Evolutionary conservation across 371 early-diverging fungal species (phyloP).

Genomic region (Gilbertella persicaria): DNA sequence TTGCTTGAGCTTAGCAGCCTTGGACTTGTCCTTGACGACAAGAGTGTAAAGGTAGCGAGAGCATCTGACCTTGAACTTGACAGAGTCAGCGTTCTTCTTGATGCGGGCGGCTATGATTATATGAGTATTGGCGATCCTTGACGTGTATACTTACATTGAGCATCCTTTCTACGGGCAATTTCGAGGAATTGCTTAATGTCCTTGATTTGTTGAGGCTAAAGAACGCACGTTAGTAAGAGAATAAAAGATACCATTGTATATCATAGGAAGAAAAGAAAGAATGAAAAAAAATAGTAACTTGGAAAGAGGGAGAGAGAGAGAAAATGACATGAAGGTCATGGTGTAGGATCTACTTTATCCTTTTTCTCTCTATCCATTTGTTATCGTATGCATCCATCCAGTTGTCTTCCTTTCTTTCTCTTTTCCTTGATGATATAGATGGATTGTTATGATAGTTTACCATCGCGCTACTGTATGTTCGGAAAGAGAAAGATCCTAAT

Average conservation of each 20-base stretch:
- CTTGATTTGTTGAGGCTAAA: constrained; percentile 93
- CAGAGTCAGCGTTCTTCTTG: constrained; percentile 94
- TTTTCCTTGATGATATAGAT: constrained; percentile 5
- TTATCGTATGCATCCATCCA: constrained; percentile 12
- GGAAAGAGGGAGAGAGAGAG: too few species aligned
- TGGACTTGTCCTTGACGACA: constrained; percentile 64
- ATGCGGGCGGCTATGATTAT: constrained; percentile 76
- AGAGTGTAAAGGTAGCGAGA: constrained; percentile 97
- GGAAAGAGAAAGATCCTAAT: constrained; percentile 28
- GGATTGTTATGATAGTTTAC: constrained; percentile 10
- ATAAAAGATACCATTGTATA: too few species aligned
- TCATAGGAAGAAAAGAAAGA: too few species aligned
- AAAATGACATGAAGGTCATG: not conserved
- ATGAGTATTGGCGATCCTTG: too few species aligned
- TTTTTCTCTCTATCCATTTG: not conserved
- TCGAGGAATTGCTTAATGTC: constrained; percentile 99
- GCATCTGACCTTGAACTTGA: constrained; percentile 99
- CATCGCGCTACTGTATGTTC: constrained; percentile 30
- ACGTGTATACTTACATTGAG: constrained; percentile 74
- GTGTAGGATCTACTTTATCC: not conserved
- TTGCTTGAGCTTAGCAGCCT: constrained; percentile 81
- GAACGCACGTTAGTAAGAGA: too few species aligned
- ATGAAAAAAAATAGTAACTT: too few species aligned
- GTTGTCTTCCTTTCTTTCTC: not conserved
- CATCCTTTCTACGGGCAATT: constrained; percentile 96